Evolutionary conservation across 768 basidiomycete species (phyloP), one percentile per base, ranked within the genome.

Genomic region (Hygrophorus russula): DNA sequence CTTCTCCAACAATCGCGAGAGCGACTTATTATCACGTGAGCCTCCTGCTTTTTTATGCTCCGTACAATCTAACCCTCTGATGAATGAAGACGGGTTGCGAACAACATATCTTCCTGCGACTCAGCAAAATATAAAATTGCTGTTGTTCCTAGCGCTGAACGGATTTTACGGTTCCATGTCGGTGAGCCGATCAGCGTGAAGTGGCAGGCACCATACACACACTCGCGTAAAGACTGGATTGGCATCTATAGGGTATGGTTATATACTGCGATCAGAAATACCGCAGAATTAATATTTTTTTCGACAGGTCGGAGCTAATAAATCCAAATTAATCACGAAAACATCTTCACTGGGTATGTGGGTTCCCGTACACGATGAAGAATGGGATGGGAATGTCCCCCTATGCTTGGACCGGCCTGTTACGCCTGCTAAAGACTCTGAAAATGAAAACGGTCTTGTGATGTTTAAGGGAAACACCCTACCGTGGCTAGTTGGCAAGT

Each of bases 181-280:
- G 96, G 96, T 28, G 89, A 98, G 58, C 80, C 86, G 1, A 91
- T 99, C 52, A 70, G 61, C 2, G 71, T 99, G 36, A 73, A 74
- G 37, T 98, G 93, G 93, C 76, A 79, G 50, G 93, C 88, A 1
- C 93, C 94, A 1, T 62, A 67, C 29, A 73, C 77, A 42, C 94
- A 97, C 56, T 93, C 92, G 10, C 73, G 87, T 10, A 78, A 80
- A 52, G 96, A 99, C 59, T 98, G 96, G 96, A 85, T 99, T 54
- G 96, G 93, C 11, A 76, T 97, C 18, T 91, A 91, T 57, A 72
- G 82, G 57, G 87, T 87, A 52, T 32, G 67, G 56, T 38, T 2
- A 33, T 31, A 36, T 36, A 5, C 35, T 41, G 28, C 19, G 27
- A n/a, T 27, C 15, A 17, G 33, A 27, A 31, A 39, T 24, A n/a